Evolutionary conservation across 2,329 filamentous ascomycete species (phyloP).

Genomic region (Botrytis fabae): DNA sequence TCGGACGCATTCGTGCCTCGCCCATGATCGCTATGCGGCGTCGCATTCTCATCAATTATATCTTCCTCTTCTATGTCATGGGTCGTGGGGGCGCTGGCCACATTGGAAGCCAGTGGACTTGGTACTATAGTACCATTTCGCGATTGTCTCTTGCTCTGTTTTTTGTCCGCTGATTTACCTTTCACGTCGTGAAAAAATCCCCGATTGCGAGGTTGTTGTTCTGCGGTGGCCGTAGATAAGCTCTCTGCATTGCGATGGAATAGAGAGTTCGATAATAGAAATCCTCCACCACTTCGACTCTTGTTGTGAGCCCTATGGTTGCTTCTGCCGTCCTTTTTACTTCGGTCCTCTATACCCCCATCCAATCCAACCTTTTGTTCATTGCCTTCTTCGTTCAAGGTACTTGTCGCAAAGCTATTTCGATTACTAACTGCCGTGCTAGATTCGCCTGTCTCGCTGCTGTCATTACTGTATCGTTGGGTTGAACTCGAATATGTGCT

Average conservation of each 20-base stretch:
- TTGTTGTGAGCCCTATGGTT: slow-evolving; percentile 36
- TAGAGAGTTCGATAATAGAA: slow-evolving; percentile 35
- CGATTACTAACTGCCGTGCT: slow-evolving; percentile 43
- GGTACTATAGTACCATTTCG: slow-evolving; percentile 33
- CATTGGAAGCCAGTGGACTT: slow-evolving; percentile 36
- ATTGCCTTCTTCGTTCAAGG: slow-evolving; percentile 18
- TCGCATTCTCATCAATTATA: slow-evolving; percentile 13
- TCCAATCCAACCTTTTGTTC: slow-evolving; percentile 22
- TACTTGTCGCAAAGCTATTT: slow-evolving; percentile 29
- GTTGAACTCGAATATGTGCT: slow-evolving; percentile 31
- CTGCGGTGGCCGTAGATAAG: neutral
- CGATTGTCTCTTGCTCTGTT: slow-evolving; percentile 33
- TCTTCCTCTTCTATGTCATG: slow-evolving; percentile 12
- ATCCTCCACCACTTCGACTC: slow-evolving; percentile 37
- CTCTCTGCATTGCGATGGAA: slow-evolving; percentile 12
- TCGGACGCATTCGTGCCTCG: slow-evolving; percentile 6
- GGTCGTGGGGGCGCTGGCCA: slow-evolving; percentile 24
- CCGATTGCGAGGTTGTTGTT: slow-evolving; percentile 28
- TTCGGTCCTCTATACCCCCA: slow-evolving; percentile 13
- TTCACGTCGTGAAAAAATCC: slow-evolving; percentile 33
- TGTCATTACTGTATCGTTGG: slow-evolving; percentile 41
- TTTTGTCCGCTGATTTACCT: slow-evolving; percentile 36
- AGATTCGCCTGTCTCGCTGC: slow-evolving; percentile 50
- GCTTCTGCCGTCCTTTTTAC: slow-evolving; percentile 30
- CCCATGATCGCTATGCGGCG: slow-evolving; percentile 15